These are phyloP conservation scores for Gossypium arboreum DNA, from an alignment of 345 rosid genomes.

Conservation along the genomic window DNA sequence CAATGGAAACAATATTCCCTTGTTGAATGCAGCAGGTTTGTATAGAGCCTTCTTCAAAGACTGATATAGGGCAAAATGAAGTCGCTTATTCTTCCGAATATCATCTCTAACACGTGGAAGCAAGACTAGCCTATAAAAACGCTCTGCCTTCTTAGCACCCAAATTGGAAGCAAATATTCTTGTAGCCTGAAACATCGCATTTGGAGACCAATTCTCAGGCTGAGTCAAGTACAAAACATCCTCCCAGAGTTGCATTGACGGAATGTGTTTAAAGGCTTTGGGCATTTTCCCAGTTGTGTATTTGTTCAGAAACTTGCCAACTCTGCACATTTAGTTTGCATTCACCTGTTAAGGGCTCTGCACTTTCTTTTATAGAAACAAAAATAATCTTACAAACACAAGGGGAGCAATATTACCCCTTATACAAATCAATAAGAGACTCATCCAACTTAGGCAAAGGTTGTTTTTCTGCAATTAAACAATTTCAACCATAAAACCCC, in stretches of 20 bases:
- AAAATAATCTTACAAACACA: not conserved
- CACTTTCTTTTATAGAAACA: not conserved
- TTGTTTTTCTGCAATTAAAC: constrained; percentile 50
- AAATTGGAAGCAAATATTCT: constrained; percentile 81
- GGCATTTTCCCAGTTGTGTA: constrained; percentile 89
- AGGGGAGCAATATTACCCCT: constrained; percentile 46
- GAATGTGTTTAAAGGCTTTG: constrained; percentile 73
- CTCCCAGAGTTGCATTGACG: constrained; percentile 78
- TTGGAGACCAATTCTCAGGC: constrained; percentile 97
- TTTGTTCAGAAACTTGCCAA: constrained; percentile 68
- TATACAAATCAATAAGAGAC: constrained; percentile 58
- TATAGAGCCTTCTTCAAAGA: constrained; percentile 70
- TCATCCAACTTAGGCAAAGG: constrained; percentile 68
- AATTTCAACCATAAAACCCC: constrained; percentile 7
- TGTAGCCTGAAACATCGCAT: constrained; percentile 86
- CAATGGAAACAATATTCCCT: constrained; percentile 82
- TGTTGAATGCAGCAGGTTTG: constrained; percentile 93
- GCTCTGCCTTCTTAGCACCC: constrained; percentile 59
- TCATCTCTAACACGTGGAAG: constrained; percentile 95
- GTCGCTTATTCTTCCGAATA: constrained; percentile 66
- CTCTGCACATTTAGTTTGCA: constrained; percentile 37
- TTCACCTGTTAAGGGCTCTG: not conserved
- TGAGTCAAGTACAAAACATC: constrained; percentile 79
- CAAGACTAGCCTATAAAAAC: constrained; percentile 69
- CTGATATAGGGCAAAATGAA: constrained; percentile 86